These are phyloP conservation scores for Globisporangium parvum DNA, from an alignment of 352 stramenopile genomes.

Conservation along the genomic window DNA sequence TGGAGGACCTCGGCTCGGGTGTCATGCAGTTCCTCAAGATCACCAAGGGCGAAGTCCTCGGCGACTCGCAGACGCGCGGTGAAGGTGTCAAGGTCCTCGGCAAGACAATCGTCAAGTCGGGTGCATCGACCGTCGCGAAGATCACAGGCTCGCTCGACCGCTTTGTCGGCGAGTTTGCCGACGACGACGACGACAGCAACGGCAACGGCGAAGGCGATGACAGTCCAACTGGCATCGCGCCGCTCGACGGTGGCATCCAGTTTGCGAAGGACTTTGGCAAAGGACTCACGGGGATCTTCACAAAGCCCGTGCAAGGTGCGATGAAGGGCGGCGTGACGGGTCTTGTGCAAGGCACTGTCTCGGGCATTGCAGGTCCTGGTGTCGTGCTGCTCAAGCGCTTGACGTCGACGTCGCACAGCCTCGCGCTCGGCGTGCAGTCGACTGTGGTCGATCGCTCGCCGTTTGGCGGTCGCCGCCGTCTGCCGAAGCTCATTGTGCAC, in stretches of 20 bases:
- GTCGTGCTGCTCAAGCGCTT: constrained; percentile 79
- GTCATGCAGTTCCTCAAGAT: constrained; percentile 87
- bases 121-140: constrained; percentile 70
- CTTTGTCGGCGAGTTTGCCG: constrained; percentile 76
- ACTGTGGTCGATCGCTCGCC: constrained; percentile 75
- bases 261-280: constrained; percentile 84
- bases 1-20: constrained; percentile 82
- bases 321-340: constrained; percentile 74
- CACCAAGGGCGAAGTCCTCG: constrained; percentile 80
- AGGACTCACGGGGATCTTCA: constrained; percentile 82
- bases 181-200: constrained; percentile 29
- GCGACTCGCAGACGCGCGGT: constrained; percentile 73
- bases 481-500: constrained; percentile 64
- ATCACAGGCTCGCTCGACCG: constrained; percentile 83
- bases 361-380: constrained; percentile 71
- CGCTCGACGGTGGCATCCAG: constrained; percentile 40
- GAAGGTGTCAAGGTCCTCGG: constrained; percentile 84
- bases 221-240: constrained; percentile 33
- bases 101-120: constrained; percentile 79
- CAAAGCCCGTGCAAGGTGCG: constrained; percentile 79
- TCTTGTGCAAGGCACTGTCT: constrained; percentile 69
- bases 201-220: constrained; percentile 21
- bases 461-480: constrained; percentile 68
- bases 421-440: constrained; percentile 72
- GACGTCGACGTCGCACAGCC: constrained; percentile 77